Conservation (phyloP, 257 asterid species). For the Solanum ossicruentum region DNA sequence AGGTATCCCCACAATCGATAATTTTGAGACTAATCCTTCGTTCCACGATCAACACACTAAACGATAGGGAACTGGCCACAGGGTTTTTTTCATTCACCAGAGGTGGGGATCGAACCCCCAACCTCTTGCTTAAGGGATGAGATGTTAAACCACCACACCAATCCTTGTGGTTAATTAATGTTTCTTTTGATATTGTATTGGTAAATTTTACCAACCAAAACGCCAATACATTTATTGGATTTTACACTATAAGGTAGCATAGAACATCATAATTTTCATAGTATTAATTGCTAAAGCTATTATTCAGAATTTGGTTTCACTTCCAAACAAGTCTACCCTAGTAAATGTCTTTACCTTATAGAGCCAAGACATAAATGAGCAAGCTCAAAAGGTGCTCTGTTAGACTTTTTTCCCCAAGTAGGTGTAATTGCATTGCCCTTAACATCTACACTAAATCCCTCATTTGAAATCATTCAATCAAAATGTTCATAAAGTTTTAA, state of each 20-base stretch:
- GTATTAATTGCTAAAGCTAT: neutral
- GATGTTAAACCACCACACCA: too few species aligned
- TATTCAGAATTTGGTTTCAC: neutral
- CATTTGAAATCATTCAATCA: neutral
- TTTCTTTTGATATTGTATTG: neutral
- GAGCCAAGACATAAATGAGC: neutral
- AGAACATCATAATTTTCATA: neutral
- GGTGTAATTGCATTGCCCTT: neutral
- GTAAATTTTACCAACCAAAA: neutral
- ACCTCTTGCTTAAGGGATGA: too few species aligned
- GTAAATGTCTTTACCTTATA: neutral
- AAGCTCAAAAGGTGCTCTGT: neutral
- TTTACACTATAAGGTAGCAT: neutral
- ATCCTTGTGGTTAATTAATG: too few species aligned
- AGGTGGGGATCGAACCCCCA: too few species aligned
- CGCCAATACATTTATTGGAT: neutral
- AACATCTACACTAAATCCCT: neutral
- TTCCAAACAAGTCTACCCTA: neutral
- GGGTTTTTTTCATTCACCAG: too few species aligned
- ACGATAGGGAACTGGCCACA: too few species aligned
- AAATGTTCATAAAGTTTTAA: neutral
- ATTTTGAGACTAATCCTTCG: too few species aligned
- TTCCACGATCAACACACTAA: too few species aligned
- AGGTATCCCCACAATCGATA: fast-evolving
- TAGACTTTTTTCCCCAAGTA: neutral